Evolutionary conservation across 2,329 filamentous ascomycete genomes (phyloP).

Genomic region (Parasarocladium wereldwijsianum): DNA sequence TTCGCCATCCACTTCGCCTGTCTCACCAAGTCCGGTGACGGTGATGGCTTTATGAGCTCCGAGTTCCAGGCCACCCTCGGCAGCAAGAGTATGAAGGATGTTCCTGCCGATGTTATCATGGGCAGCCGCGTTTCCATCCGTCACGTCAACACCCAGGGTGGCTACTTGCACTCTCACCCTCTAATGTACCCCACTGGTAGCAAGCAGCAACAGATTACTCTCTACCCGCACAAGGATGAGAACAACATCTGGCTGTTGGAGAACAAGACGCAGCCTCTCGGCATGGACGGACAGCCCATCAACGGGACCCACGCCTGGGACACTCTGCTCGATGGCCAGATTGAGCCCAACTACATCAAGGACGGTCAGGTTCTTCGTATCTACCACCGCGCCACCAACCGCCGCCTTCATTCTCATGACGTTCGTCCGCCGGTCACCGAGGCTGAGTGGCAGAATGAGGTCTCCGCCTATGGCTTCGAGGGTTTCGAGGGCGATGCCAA

Average conservation of each 20-base stretch:
- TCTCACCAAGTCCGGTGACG: constrained; percentile 87
- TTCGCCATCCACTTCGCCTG: constrained; percentile 94
- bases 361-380: constrained; percentile 71
- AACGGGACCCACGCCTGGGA: constrained; percentile 80
- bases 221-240: constrained; percentile 97
- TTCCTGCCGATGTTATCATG: constrained; percentile 79
- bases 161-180: constrained; percentile 90
- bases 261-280: constrained; percentile 87
- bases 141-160: constrained; percentile 94
- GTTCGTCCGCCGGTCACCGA: constrained; percentile 77
- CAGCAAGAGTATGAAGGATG: constrained; percentile 90
- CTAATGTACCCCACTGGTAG: constrained; percentile 97
- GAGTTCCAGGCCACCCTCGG: constrained; percentile 98
- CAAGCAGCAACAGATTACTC: constrained; percentile 96
- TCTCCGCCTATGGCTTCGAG: constrained; percentile 93
- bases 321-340: constrained; percentile 34
- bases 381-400: constrained; percentile 70
- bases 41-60: constrained; percentile 98
- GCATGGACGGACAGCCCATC: constrained; percentile 58
- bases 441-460: constrained; percentile 88
- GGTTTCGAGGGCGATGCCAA: constrained; percentile 96
- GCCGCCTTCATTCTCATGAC: constrained; percentile 91
- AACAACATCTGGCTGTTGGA: constrained; percentile 93
- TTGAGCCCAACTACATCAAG: constrained; percentile 51
- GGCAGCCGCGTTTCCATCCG: constrained; percentile 77